A percentile compares a stretch with the other conserved stretches of the same genome.
Evolutionary conservation across 2,329 filamentous ascomycete species (phyloP).

Genomic region (Exserohilum turcica): DNA sequence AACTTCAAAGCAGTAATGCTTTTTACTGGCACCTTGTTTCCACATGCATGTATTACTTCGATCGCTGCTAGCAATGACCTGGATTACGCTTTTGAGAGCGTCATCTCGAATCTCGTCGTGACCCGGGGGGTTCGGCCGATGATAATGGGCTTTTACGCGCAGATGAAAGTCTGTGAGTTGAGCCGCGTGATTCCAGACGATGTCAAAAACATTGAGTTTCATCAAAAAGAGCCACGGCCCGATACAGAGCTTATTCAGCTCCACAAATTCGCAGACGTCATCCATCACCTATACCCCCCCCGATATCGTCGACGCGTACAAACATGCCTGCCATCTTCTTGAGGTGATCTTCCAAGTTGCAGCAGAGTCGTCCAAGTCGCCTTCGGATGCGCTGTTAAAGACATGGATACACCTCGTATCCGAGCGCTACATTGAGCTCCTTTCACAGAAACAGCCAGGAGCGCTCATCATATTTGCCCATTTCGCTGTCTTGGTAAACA

Average conservation of each 20-base stretch:
- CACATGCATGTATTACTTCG: conserved; percentile 30
- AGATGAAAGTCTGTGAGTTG: conserved; percentile 22
- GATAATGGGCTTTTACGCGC: conserved; percentile 24
- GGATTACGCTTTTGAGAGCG: conserved; percentile 24
- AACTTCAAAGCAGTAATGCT: conserved; percentile 49
- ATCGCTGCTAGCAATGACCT: conserved; percentile 15
- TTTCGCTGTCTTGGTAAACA: conserved; percentile 41
- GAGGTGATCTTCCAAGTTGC: conserved; percentile 27
- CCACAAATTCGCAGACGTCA: conserved; percentile 31
- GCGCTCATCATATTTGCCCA: conserved; percentile 46
- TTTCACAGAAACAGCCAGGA: conserved; percentile 37
- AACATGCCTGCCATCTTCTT: conserved; percentile 28
- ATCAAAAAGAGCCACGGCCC: conserved; percentile 17
- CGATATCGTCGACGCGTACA: conserved; percentile 37
- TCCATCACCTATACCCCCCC: conserved; percentile 33
- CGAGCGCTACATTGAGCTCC: conserved; percentile 33
- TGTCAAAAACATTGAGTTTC: conserved; percentile 24
- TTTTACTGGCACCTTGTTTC: conserved; percentile 25
- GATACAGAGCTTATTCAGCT: conserved; percentile 31
- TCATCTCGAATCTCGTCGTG: conserved; percentile 31
- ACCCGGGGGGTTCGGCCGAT: conserved; percentile 34
- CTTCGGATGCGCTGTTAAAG: conserved; percentile 34
- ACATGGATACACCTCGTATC: conserved; percentile 35
- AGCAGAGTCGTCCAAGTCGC: conserved; percentile 17
- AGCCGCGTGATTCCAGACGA: conserved; percentile 29